These are phyloP conservation scores for Xylariaceae sp. DNA, from an alignment of 2,329 filamentous ascomycete species.

Conservation along the genomic window DNA sequence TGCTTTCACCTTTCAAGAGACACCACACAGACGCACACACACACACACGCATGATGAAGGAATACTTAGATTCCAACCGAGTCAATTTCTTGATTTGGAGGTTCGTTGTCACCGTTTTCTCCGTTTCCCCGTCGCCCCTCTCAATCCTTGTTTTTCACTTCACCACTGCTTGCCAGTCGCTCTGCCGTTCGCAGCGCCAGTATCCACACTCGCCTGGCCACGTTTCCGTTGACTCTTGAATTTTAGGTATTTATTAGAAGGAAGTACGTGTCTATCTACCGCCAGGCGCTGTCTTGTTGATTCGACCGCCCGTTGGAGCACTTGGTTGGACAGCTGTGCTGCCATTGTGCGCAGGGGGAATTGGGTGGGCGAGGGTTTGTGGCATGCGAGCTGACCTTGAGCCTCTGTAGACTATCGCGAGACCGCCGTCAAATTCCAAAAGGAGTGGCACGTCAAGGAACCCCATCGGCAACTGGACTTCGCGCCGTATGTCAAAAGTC, in stretches of 20 bases:
- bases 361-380: constrained; percentile 23
- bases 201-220: constrained; percentile 7
- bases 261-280: constrained; percentile 45
- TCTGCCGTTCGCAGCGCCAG: neutral
- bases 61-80: constrained; percentile 60
- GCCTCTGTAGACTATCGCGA: constrained; percentile 57
- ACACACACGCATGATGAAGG: constrained; percentile 46
- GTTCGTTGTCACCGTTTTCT: constrained; percentile 43
- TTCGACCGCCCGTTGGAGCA: constrained; percentile 4
- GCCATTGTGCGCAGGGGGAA: constrained; percentile 15
- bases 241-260: constrained; percentile 55
- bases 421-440: constrained; percentile 62
- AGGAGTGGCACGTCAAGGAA: constrained; percentile 60
- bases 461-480: constrained; percentile 60
- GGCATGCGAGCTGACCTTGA: constrained; percentile 32
- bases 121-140: constrained; percentile 16
- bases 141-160: constrained; percentile 14
- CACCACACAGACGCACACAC: no score
- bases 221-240: constrained; percentile 24
- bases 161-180: neutral
- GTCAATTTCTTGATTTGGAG: constrained; percentile 68
- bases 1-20: no score
- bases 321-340: constrained; percentile 17
- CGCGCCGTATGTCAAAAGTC: constrained; percentile 59
- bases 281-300: neutral